Conservation (phyloP, 352 stramenopile genomes). For the Peronospora farinosa region DNA sequence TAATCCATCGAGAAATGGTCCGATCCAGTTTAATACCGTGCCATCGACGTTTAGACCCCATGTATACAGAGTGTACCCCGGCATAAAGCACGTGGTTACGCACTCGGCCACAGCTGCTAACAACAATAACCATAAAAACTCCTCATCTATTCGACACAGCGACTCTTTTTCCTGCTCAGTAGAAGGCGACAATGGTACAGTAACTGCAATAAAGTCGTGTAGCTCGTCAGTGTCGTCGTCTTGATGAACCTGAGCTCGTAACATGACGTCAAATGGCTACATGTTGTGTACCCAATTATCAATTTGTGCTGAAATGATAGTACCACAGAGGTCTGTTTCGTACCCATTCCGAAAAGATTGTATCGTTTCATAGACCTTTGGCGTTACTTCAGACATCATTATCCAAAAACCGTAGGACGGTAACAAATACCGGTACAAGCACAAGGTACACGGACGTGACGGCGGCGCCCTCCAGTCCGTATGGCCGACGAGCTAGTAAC, state of each 20-base stretch:
- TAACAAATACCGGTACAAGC: neutral
- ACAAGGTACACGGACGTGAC: slow-evolving; percentile 5
- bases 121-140: slow-evolving; percentile 66
- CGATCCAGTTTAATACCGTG: slow-evolving; percentile 66
- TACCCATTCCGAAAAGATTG: neutral
- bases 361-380: slow-evolving; percentile 1
- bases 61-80: slow-evolving; percentile 34
- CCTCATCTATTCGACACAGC: slow-evolving; percentile 35
- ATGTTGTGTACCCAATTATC: too few relatives aligned
- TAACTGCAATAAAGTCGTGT: slow-evolving; percentile 1
- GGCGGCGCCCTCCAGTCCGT: neutral
- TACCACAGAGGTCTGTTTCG: too few relatives aligned
- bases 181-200: slow-evolving; percentile 3
- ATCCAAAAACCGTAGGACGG: slow-evolving; percentile 21
- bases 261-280: slow-evolving; percentile 6
- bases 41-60: slow-evolving; percentile 56
- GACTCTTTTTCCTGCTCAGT: slow-evolving; percentile 23
- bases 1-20: slow-evolving; percentile 69
- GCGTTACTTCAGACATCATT: slow-evolving; percentile 8
- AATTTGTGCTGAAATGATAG: too few relatives aligned
- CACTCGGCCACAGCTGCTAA: slow-evolving; percentile 67
- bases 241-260: slow-evolving; percentile 20
- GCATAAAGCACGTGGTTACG: slow-evolving; percentile 73
- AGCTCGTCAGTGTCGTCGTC: slow-evolving; percentile 3
- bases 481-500: slow-evolving; percentile 20